phyloP scores from a whole-genome alignment of 805 yeast genomes.

The Metschnikowia aberdeeniae region DNA sequence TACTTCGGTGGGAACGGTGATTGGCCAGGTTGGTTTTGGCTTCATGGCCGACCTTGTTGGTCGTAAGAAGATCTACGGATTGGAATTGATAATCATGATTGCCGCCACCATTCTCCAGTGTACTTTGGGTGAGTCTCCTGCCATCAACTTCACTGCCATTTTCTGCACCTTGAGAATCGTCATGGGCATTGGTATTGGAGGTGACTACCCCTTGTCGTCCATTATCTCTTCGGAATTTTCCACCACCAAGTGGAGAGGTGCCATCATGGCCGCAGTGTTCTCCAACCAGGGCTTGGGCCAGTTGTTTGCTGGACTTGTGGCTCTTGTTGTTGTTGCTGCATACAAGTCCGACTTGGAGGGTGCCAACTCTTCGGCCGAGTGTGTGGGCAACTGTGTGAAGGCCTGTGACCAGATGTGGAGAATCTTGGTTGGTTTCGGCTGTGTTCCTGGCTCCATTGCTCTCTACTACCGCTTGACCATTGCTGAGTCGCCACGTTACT shows the following conservation, averaged over 20 bases:
- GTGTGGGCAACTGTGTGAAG: slow-evolving; percentile 62
- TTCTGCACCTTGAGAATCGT: slow-evolving; percentile 75
- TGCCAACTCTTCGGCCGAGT: slow-evolving; percentile 54
- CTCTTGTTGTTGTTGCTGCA: slow-evolving; percentile 70
- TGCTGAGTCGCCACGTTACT: slow-evolving; percentile 92
- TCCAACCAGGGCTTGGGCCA: slow-evolving; percentile 98
- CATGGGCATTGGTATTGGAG: slow-evolving; percentile 97
- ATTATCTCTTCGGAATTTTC: slow-evolving; percentile 89
- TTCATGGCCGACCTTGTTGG: slow-evolving; percentile 76
- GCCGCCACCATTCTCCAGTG: slow-evolving; percentile 76
- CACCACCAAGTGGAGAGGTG: slow-evolving; percentile 97
- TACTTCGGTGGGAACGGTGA: slow-evolving; percentile 90
- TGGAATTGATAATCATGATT: slow-evolving; percentile 81
- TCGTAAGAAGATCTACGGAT: slow-evolving; percentile 83
- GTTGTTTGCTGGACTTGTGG: slow-evolving; percentile 79
- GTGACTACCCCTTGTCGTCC: slow-evolving; percentile 94
- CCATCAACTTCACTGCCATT: slow-evolving; percentile 68
- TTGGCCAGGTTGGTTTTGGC: slow-evolving; percentile 88
- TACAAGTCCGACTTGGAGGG: slow-evolving; percentile 57
- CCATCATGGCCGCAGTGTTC: slow-evolving; percentile 93
- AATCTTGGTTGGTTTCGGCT: slow-evolving; percentile 82
- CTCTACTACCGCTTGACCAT: slow-evolving; percentile 89
- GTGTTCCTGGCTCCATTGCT: slow-evolving; percentile 82
- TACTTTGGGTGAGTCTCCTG: slow-evolving; percentile 66
- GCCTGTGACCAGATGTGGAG: slow-evolving; percentile 97